A percentile compares a stretch with the other conserved stretches of the same genome.
phyloP scores from a whole-genome alignment of 139 green algal genomes.

The Chlorella sp. region DNA sequence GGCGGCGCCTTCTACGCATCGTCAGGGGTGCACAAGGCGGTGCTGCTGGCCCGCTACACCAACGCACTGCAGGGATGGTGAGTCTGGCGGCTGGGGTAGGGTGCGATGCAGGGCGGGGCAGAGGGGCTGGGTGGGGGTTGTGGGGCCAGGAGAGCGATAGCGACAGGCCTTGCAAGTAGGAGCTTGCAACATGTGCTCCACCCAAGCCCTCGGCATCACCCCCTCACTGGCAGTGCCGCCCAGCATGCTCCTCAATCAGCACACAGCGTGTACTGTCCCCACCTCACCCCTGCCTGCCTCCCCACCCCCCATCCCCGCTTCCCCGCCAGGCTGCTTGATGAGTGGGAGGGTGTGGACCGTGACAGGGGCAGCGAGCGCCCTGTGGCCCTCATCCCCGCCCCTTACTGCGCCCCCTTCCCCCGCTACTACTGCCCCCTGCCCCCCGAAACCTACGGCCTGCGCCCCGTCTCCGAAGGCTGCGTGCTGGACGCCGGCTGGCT shows the following conservation, averaged over 20 bases:
- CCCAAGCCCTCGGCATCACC: too few species aligned
- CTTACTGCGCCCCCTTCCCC: slow-evolving; percentile 16
- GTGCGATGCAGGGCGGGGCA: background rate
- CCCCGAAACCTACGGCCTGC: background rate
- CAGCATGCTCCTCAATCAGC: too few species aligned
- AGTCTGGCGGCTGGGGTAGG: too few species aligned
- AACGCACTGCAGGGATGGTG: slow-evolving; percentile 45
- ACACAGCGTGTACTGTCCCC: too few species aligned
- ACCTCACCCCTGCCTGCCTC: background rate
- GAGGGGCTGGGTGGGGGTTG: too few species aligned
- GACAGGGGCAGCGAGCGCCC: background rate
- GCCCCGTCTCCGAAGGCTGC: background rate
- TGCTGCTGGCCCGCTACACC: slow-evolving; percentile 50
- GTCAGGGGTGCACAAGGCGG: slow-evolving; percentile 38
- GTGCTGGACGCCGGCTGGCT: slow-evolving; percentile 23
- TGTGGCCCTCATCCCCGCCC: slow-evolving; percentile 7
- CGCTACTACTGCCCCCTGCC: slow-evolving; percentile 29
- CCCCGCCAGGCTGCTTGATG: slow-evolving; percentile 34
- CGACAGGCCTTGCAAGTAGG: too few species aligned
- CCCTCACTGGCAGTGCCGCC: too few species aligned
- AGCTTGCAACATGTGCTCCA: too few species aligned
- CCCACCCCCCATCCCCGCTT: background rate
- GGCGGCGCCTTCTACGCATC: slow-evolving; percentile 25
- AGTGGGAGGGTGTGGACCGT: slow-evolving; percentile 28
- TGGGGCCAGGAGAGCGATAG: too few species aligned